These are phyloP conservation scores for Candida oleophila DNA, from an alignment of 805 yeast genomes.

Conservation along the genomic window DNA sequence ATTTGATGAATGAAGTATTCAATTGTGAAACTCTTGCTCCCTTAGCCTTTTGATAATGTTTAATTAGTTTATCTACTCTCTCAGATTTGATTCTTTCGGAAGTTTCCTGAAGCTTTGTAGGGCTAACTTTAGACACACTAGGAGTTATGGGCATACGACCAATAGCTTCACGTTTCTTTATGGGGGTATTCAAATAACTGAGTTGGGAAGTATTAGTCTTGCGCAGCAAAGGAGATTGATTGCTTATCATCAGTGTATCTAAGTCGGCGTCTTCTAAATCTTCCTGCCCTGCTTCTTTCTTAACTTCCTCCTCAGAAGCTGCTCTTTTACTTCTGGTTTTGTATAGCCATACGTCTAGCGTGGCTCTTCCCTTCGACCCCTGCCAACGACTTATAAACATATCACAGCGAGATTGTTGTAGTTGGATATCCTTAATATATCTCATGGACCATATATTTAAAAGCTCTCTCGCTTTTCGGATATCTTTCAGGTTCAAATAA, in stretches of 20 bases:
- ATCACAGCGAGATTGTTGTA: constrained; percentile 36
- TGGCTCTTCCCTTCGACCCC: constrained; percentile 20
- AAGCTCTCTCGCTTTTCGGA: constrained; percentile 21
- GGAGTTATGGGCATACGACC: constrained; percentile 19
- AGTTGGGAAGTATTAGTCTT: constrained; percentile 11
- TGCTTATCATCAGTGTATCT: constrained; percentile 21
- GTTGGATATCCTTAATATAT: constrained; percentile 26
- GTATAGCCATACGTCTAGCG: constrained; percentile 39
- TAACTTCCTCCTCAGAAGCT: constrained; percentile 4
- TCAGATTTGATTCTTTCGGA: constrained; percentile 33
- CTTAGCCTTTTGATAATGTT: constrained; percentile 28
- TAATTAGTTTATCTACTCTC: constrained; percentile 32
- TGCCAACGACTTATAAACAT: constrained; percentile 34
- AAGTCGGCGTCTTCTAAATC: constrained; percentile 9
- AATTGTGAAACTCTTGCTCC: constrained; percentile 4
- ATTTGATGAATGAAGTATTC: background rate
- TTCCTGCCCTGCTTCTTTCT: constrained; percentile 12
- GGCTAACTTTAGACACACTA: constrained; percentile 24
- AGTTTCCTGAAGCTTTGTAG: constrained; percentile 38
- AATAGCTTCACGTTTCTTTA: constrained; percentile 21
- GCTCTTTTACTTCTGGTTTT: constrained; percentile 9
- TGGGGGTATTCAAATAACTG: constrained; percentile 34
- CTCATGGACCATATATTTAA: constrained; percentile 38
- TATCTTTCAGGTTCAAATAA: constrained; percentile 25
- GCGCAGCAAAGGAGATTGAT: constrained; percentile 33